phyloP scores from a whole-genome alignment of 2,329 filamentous ascomycete genomes.

The Phoma sp. region DNA sequence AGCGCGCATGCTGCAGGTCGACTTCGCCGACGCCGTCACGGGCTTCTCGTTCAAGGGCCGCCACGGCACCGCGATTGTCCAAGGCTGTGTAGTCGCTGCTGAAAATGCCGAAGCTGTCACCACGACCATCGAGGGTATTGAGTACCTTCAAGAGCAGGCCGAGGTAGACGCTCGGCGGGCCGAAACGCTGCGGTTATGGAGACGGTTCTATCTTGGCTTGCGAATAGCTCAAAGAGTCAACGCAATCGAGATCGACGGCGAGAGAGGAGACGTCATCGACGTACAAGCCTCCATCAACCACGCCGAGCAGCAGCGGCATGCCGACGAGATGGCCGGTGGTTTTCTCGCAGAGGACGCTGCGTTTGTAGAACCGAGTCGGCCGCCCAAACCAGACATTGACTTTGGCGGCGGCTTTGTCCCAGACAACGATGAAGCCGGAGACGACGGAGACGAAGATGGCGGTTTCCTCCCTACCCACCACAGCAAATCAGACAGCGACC shows the following conservation, averaged over 20 bases:
- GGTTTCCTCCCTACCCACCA: constrained; percentile 17
- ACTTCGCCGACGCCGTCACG: constrained; percentile 88
- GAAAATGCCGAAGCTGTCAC: constrained; percentile 76
- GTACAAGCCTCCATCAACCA: constrained; percentile 41
- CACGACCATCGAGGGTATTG: constrained; percentile 71
- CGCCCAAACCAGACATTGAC: constrained; percentile 2
- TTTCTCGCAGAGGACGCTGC: constrained; percentile 59
- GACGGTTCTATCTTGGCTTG: constrained; percentile 66
- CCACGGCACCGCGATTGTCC: constrained; percentile 81
- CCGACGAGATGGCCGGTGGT: constrained; percentile 45
- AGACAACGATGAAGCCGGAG: constrained; percentile 14
- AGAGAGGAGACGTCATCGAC: constrained; percentile 34
- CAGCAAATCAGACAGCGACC: constrained; percentile 20
- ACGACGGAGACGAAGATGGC: not conserved
- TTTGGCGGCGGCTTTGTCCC: constrained; percentile 30
- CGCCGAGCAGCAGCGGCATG: constrained; percentile 35
- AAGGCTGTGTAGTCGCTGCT: constrained; percentile 76
- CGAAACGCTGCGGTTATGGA: constrained; percentile 63
- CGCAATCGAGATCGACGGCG: constrained; percentile 51
- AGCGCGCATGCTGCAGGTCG: constrained; percentile 76
- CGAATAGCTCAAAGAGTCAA: constrained; percentile 76
- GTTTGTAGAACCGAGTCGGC: constrained; percentile 30
- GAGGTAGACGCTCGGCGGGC: constrained; percentile 62
- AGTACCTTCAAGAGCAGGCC: constrained; percentile 68
- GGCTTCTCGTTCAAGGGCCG: constrained; percentile 89